phyloP scores from a whole-genome alignment of 1,139 yeast genomes.

The Candida sanyaensis region DNA sequence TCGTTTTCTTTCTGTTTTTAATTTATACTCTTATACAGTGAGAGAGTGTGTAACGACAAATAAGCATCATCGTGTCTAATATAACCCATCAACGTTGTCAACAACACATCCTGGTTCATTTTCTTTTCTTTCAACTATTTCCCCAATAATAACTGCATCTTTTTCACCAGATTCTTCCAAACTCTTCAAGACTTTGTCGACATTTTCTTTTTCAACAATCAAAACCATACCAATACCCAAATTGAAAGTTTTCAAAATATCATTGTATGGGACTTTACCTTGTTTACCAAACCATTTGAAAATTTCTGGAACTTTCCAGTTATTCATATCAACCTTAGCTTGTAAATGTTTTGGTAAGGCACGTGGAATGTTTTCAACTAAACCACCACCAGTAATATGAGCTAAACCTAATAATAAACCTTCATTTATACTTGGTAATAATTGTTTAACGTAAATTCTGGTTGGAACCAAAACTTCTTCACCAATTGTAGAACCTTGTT shows the following conservation, averaged over 20 bases:
- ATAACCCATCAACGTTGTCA: conserved; percentile 59
- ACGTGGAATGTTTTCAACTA: conserved; percentile 94
- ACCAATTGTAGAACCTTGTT: conserved; percentile 70
- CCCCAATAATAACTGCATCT: conserved; percentile 76
- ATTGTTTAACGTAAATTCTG: conserved; percentile 88
- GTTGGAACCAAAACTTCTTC: conserved; percentile 89
- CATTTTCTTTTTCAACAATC: conserved; percentile 70
- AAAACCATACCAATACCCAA: conserved; percentile 98
- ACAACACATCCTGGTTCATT: conserved; percentile 69
- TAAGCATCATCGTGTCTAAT: conserved; percentile 27
- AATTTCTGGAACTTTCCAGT: conserved; percentile 85
- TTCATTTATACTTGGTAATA: conserved; percentile 71
- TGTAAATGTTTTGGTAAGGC: conserved; percentile 80
- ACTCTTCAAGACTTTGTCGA: conserved; percentile 52
- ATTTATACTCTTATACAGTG: not conserved
- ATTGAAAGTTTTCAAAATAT: conserved; percentile 88
- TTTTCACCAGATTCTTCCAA: conserved; percentile 67
- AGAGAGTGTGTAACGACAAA: not conserved
- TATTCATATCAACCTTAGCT: conserved; percentile 75
- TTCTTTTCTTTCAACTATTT: conserved; percentile 55
- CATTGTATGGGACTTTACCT: conserved; percentile 85
- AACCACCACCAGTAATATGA: conserved; percentile 98
- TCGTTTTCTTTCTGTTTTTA: not conserved
- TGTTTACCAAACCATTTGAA: conserved; percentile 93
- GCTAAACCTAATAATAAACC: conserved; percentile 83